Conservation (phyloP, 2,329 filamentous ascomycete genomes). For the Onygenales sp. region DNA sequence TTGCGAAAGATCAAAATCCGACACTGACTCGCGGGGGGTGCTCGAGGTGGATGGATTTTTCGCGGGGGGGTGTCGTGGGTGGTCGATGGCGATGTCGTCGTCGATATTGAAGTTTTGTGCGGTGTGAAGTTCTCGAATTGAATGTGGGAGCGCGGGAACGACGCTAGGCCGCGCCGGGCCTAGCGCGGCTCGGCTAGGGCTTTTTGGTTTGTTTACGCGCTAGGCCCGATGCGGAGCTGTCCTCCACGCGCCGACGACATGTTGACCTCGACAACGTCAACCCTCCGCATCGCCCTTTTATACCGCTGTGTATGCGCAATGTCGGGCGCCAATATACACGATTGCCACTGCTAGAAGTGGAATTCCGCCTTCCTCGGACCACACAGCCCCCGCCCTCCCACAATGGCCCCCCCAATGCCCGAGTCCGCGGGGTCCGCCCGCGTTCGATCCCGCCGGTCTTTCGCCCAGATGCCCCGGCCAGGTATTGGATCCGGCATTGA, state of each 20-base stretch:
- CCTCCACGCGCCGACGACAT: neutral
- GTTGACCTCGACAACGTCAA: neutral
- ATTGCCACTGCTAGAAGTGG: neutral
- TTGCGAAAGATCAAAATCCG: slow-evolving; percentile 41
- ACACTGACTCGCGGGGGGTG: slow-evolving; percentile 24
- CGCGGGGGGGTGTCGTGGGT: slow-evolving; percentile 11
- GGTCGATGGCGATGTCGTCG: slow-evolving; percentile 29
- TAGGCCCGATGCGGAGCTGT: slow-evolving; percentile 22
- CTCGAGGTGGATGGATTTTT: slow-evolving; percentile 18
- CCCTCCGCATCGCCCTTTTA: neutral
- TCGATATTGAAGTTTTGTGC: slow-evolving; percentile 24
- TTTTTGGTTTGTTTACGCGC: slow-evolving; percentile 33
- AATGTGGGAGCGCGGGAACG: slow-evolving; percentile 28
- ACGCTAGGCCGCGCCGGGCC: slow-evolving; percentile 22
- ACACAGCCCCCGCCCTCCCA: neutral
- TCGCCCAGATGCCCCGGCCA: slow-evolving; percentile 49
- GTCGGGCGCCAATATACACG: neutral
- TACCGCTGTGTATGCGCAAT: neutral
- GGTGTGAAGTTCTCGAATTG: slow-evolving; percentile 25
- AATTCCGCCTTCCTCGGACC: neutral
- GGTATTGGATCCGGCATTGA: slow-evolving; percentile 43
- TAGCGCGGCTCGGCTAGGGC: slow-evolving; percentile 31
- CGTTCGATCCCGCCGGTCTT: slow-evolving; percentile 56
- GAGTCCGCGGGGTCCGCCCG: slow-evolving; percentile 25
- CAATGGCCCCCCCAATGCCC: slow-evolving; percentile 25